These are phyloP conservation scores for Seiridium cupressi DNA, from an alignment of 2,329 filamentous ascomycete species.

Conservation along the genomic window DNA sequence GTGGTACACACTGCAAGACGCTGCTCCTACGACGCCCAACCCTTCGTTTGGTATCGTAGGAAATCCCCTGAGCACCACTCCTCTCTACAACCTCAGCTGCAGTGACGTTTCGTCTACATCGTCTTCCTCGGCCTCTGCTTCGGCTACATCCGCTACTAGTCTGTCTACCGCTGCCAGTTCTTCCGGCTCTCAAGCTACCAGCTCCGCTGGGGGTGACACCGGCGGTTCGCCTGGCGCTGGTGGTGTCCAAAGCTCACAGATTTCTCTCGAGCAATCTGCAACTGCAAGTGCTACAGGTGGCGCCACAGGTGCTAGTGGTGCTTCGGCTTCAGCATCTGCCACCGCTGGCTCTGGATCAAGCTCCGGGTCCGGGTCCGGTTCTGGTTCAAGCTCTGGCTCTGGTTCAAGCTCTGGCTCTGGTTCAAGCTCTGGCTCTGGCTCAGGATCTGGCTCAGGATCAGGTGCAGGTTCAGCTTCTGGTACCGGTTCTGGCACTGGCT, in stretches of 20 bases:
- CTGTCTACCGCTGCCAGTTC: slow-evolving; percentile 12
- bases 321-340: slow-evolving; percentile 14
- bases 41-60: slow-evolving; percentile 72
- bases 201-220: slow-evolving; percentile 10
- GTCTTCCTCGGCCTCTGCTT: slow-evolving; percentile 16
- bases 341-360: slow-evolving; percentile 18
- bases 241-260: slow-evolving; percentile 9
- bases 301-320: slow-evolving; percentile 9
- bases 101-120: slow-evolving; percentile 29
- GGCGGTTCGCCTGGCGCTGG: slow-evolving; percentile 11
- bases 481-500: slow-evolving; percentile 5
- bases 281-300: slow-evolving; percentile 17
- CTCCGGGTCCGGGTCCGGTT: slow-evolving; percentile 18
- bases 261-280: slow-evolving; percentile 12
- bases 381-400: slow-evolving; percentile 22
- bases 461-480: slow-evolving; percentile 12
- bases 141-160: slow-evolving; percentile 15
- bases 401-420: not conserved
- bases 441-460: slow-evolving; percentile 16
- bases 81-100: slow-evolving; percentile 65
- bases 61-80: slow-evolving; percentile 47
- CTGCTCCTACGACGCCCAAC: slow-evolving; percentile 54
- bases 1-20: slow-evolving; percentile 77
- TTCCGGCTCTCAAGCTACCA: slow-evolving; percentile 13
- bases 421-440: slow-evolving; percentile 14